Evolutionary conservation across 768 basidiomycete species (phyloP), one percentile per base, ranked within the genome.

Genomic region (Phlebiopsis flavidoalba): DNA sequence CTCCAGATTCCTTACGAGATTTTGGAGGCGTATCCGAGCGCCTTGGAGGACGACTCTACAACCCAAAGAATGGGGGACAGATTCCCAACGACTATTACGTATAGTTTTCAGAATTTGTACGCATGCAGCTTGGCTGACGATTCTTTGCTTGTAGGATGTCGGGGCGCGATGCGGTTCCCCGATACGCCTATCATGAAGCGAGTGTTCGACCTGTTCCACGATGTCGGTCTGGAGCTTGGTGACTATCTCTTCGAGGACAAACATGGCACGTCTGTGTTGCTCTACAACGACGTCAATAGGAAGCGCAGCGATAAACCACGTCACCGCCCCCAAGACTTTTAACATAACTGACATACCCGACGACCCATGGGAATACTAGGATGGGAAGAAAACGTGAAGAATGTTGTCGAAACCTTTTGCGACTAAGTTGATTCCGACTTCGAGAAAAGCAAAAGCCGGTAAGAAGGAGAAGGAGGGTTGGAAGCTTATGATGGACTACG

Each of bases 161-260:
- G 65, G 22, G 76, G 76, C 17, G 76, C 75, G 8, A 77, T 76
- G 75, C 71, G 75, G 36, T 77, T 69, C 57, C 76, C 75, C 35
- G 21, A 73, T 15, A 73, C 69, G 47, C 54, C 59, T 10, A 63
- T 68, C 60, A 75, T 73, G 72, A 56, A 66, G n/a, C 67, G 59
- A 5, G 68, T 70, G 6, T 72, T 73, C 50, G 60, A 71, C 33
- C 69, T 75, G 26, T 73, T 74, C 65, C 22, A 55, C 15, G 8
- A 40, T 6, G 37, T 46, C 14, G 36, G 36, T 14, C 3, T 57
- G 10, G 26, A 57, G n/a, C 8, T 17, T 14, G 21, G 43, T 22
- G 21, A 43, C 1, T 57, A 7, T 22, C 21, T 21, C 43, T 46
- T 45, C 31, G 22, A 45, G 5, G 55, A 57, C 21, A 8, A 10